Percentiles rank a stretch among this genome's conserved stretches.
These are phyloP conservation scores for Canavalia gladiata DNA, from an alignment of 306 rosid genomes.

Conservation along the genomic window DNA sequence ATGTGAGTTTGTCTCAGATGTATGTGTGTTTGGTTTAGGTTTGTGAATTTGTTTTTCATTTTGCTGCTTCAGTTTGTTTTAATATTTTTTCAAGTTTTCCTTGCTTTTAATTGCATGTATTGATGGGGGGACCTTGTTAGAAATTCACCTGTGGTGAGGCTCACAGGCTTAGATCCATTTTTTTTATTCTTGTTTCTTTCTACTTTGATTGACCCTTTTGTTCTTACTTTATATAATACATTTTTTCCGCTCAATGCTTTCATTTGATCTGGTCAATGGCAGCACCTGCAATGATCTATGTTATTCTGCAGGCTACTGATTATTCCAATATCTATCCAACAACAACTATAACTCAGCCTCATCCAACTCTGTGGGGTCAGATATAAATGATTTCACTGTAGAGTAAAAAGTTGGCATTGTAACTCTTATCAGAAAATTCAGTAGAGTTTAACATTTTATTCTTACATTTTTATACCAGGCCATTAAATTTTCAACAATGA, in stretches of 20 bases:
- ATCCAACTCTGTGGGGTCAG: not conserved
- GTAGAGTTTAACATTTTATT: not conserved
- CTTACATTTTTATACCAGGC: not conserved
- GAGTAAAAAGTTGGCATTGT: not conserved
- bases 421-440: not conserved
- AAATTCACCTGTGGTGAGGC: not conserved
- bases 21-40: not conserved
- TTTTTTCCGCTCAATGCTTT: constrained; percentile 41
- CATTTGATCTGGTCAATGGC: constrained; percentile 8
- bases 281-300: constrained; percentile 2
- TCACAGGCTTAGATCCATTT: constrained; percentile 6
- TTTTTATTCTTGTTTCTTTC: not conserved
- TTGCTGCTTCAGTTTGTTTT: no score
- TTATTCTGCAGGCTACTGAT: not conserved
- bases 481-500: not conserved
- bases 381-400: not conserved
- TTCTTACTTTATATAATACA: not conserved
- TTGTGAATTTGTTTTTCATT: no score
- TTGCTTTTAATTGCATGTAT: not conserved
- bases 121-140: not conserved
- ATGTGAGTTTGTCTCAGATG: not conserved
- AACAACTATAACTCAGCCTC: not conserved
- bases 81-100: no score
- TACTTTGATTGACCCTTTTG: not conserved
- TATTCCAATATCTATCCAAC: not conserved